Evolutionary conservation across 2,329 filamentous ascomycete species (phyloP), one percentile per base, ranked within the genome.

Genomic region (Tolypocladium endophyticum): DNA sequence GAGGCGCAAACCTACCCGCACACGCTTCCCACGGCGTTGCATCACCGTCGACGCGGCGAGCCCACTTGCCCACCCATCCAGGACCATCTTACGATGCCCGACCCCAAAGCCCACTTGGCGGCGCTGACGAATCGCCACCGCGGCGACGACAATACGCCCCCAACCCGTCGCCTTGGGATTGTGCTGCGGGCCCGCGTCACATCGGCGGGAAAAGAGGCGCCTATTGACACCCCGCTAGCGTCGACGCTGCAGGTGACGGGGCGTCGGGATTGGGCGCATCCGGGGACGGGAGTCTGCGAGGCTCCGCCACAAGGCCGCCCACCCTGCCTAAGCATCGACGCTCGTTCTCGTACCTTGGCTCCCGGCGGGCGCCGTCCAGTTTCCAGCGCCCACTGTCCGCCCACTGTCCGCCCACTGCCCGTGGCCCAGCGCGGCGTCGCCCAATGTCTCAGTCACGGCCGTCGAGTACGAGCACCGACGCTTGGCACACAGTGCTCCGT

Each of bases 181-280:
- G 47, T 33, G 50, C 18, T n/a, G 30, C 47, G 28, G 28, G 47
- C 47, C 28, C 20, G 18, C 6, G 28, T 33, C 28, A 28, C 50
- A 53, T 12, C 28, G 30, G 16, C 50, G n/a, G 50, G 18, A 53
- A 5, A 35, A 53, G 50, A 53, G 50, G 50, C 30, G 50, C 20
- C 50, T 35, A 53, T 53, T 53, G 38, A 54, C 41, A 28, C 43
- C 36, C 38, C 50, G 50, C 50, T 55, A 55, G 35, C 12, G 36
- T 38, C 23, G 45, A 57, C 45, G 20, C 57, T 55, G 59, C 59
- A 60, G 56, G 35, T 61, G 59, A 61, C 56, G 47, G 18, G 41
- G 30, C 53, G n/a, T 53, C 53, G 41, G 56, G 59, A 59, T 61
- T 61, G 59, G 59, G 38, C 20, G 47, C 35, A 18, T 16, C 28